Conservation (phyloP, 306 rosid genomes). For the Cicer bijugum region DNA sequence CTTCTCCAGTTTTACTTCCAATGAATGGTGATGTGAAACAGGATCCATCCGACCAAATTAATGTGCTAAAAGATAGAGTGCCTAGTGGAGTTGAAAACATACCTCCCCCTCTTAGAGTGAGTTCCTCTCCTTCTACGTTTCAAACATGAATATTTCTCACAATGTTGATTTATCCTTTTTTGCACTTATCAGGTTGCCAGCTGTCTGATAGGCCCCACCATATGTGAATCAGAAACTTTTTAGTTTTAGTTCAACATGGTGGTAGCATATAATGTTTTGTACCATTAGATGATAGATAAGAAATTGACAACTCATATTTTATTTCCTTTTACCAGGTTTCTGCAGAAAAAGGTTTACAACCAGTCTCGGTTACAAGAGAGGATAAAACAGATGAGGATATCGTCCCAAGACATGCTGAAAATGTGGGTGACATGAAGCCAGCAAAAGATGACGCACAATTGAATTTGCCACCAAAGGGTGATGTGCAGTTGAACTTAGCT, state of each 20-base stretch:
- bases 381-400: slow-evolving; percentile 43
- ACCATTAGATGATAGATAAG: slow-evolving; percentile 27
- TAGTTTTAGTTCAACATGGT: slow-evolving; percentile 10
- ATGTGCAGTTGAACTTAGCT: slow-evolving; percentile 43
- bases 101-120: slow-evolving; percentile 67
- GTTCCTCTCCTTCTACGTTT: slow-evolving; percentile 37
- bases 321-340: slow-evolving; percentile 50
- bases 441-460: slow-evolving; percentile 42
- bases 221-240: not conserved
- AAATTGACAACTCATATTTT: not conserved
- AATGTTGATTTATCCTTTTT: not conserved
- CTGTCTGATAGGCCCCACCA: slow-evolving; percentile 21
- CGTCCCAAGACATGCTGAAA: slow-evolving; percentile 47
- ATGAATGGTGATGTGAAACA: slow-evolving; percentile 71
- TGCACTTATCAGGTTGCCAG: slow-evolving; percentile 2
- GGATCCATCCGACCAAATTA: slow-evolving; percentile 55
- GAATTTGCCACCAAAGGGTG: slow-evolving; percentile 45
- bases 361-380: slow-evolving; percentile 51
- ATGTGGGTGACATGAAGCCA: slow-evolving; percentile 47
- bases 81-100: slow-evolving; percentile 76
- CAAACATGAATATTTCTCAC: slow-evolving; percentile 2
- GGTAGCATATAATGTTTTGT: slow-evolving; percentile 35
- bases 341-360: slow-evolving; percentile 60
- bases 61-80: slow-evolving; percentile 62
- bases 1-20: slow-evolving; percentile 72